These are phyloP conservation scores for Chlamydomonas incerta DNA, from an alignment of 139 green algal genomes.

Conservation along the genomic window DNA sequence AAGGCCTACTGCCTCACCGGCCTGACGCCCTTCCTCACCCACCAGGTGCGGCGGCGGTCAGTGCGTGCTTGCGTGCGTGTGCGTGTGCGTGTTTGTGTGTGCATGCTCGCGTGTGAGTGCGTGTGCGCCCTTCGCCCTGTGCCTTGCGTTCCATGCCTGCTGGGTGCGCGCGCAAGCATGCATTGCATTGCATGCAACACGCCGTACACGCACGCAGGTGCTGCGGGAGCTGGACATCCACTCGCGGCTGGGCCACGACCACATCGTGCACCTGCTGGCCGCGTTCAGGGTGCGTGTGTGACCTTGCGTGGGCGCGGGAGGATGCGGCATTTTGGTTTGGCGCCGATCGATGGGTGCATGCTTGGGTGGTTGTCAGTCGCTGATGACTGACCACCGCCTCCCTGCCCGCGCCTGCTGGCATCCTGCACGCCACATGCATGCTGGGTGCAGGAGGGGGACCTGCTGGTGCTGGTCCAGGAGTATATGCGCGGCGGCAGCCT, in stretches of 20 bases:
- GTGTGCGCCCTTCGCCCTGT: too few species aligned
- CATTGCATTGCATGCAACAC: constrained; percentile 34
- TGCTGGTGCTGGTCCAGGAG: constrained; percentile 54
- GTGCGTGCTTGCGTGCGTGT: too few species aligned
- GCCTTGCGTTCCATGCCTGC: too few species aligned
- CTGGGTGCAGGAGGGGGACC: constrained; percentile 41
- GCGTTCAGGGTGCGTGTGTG: constrained; percentile 30
- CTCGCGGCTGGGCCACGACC: constrained; percentile 37
- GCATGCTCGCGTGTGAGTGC: neutral
- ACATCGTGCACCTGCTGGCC: constrained; percentile 49
- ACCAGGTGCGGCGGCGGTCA: too few species aligned
- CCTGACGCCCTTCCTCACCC: neutral
- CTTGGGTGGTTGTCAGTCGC: neutral
- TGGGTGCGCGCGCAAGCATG: too few species aligned
- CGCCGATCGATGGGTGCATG: neutral
- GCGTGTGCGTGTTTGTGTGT: neutral
- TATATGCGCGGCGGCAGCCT: constrained; percentile 48
- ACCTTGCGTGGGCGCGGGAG: too few species aligned
- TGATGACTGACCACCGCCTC: too few species aligned
- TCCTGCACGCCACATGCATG: neutral
- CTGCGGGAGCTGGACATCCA: constrained; percentile 51
- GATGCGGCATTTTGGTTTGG: too few species aligned
- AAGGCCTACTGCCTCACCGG: constrained; percentile 55
- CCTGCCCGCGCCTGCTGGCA: neutral
- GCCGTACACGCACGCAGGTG: constrained; percentile 26